Evolutionary conservation across 179 eudicot genomes (phyloP).

Genomic region (Dionaea muscipula): DNA sequence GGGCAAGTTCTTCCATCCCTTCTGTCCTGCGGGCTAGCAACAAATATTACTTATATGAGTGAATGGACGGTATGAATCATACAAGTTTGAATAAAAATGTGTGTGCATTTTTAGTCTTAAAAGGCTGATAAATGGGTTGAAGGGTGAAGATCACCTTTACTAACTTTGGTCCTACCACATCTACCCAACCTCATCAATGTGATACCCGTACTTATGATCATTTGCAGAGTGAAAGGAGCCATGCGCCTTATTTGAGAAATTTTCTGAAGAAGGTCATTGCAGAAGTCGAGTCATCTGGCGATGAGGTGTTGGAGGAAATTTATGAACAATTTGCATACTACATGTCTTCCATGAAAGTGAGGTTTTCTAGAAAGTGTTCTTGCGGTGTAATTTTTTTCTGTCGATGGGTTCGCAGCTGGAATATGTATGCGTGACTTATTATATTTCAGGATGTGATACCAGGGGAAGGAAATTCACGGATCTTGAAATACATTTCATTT

Average conservation of each 20-base stretch:
- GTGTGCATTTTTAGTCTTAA: too few relatives aligned
- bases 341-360: constrained; percentile 64
- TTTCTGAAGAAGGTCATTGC: constrained; percentile 67
- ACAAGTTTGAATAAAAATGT: too few relatives aligned
- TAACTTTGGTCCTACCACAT: too few relatives aligned
- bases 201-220: constrained; percentile 10
- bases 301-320: constrained; percentile 54
- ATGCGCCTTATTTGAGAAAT: constrained; percentile 43
- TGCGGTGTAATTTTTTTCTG: background rate
- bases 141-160: too few relatives aligned
- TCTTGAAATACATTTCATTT: constrained; percentile 51
- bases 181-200: too few relatives aligned
- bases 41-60: too few relatives aligned
- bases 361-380: background rate
- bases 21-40: too few relatives aligned
- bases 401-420: background rate
- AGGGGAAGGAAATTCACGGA: constrained; percentile 36
- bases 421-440: background rate
- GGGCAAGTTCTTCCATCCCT: too few relatives aligned
- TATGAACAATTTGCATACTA: constrained; percentile 58
- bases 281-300: constrained; percentile 59
- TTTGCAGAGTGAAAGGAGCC: constrained; percentile 43
- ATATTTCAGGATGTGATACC: constrained; percentile 40
- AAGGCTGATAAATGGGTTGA: too few relatives aligned
- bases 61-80: background rate